Conservation (phyloP, 164 flowering plant species). For the Chloranthus sessilifolius region DNA sequence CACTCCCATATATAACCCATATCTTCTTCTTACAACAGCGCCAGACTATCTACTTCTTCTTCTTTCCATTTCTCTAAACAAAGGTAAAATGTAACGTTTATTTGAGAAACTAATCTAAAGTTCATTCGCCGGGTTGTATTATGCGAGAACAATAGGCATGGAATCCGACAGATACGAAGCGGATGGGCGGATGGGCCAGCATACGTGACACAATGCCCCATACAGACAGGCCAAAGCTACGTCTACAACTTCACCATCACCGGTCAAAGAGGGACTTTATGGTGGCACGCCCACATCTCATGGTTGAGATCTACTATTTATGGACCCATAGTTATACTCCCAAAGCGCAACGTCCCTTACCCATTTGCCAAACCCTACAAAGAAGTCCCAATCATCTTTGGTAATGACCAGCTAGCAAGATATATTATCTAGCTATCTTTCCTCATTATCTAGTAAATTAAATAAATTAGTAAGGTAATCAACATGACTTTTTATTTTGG, state of each 20-base stretch:
- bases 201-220: constrained; percentile 65
- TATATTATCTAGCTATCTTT: too few relatives aligned
- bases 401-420: constrained; percentile 15
- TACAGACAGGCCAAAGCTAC: constrained; percentile 51
- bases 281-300: constrained; percentile 57
- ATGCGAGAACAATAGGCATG: constrained; percentile 76
- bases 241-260: constrained; percentile 54
- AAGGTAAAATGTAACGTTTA: too few relatives aligned
- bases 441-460: too few relatives aligned
- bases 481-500: too few relatives aligned
- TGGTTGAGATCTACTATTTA: constrained; percentile 57
- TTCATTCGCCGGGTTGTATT: too few relatives aligned
- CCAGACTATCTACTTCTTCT: too few relatives aligned
- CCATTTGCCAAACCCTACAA: constrained; percentile 49
- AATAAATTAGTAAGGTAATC: background rate
- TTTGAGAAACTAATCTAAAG: too few relatives aligned
- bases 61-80: too few relatives aligned
- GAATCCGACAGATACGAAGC: constrained; percentile 46
- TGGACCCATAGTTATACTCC: constrained; percentile 63
- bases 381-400: constrained; percentile 61
- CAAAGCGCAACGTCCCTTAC: constrained; percentile 38
- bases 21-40: too few relatives aligned
- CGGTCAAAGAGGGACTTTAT: constrained; percentile 59
- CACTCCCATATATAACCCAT: too few relatives aligned
- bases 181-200: constrained; percentile 75